These are phyloP conservation scores for Phylloporus arenicola DNA, from an alignment of 768 basidiomycete genomes.

Conservation along the genomic window DNA sequence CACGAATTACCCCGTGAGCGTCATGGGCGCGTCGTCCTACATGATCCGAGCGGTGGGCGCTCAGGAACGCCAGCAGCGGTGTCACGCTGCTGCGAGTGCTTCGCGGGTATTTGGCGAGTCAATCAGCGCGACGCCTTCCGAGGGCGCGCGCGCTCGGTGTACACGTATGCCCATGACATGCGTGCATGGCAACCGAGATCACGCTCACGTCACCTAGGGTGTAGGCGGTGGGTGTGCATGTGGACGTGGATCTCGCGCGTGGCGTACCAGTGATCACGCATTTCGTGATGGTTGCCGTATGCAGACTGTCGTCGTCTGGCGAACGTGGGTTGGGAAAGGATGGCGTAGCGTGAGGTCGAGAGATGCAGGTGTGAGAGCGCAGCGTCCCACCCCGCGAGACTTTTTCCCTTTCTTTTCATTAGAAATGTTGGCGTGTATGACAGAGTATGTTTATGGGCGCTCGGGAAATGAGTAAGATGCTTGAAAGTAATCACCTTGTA, in stretches of 20 bases:
- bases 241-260: neutral
- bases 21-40: neutral
- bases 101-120: neutral
- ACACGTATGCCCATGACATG: neutral
- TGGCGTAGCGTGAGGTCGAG: neutral
- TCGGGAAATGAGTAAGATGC: neutral
- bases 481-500: neutral
- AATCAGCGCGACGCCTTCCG: too few species aligned
- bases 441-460: neutral
- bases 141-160: neutral
- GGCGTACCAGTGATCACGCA: neutral
- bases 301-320: neutral
- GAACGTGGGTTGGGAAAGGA: neutral
- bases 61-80: neutral
- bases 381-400: neutral
- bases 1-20: neutral
- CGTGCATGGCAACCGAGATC: neutral
- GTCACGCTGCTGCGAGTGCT: neutral
- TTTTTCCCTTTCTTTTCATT: neutral
- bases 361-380: neutral
- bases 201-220: neutral
- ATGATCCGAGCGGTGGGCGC: neutral
- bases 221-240: neutral
- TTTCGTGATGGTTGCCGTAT: neutral
- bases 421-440: neutral